Percentiles rank a stretch among this genome's conserved stretches.
These are phyloP conservation scores for Exserohilum rostratum DNA, from an alignment of 2,329 filamentous ascomycete species.

Conservation along the genomic window DNA sequence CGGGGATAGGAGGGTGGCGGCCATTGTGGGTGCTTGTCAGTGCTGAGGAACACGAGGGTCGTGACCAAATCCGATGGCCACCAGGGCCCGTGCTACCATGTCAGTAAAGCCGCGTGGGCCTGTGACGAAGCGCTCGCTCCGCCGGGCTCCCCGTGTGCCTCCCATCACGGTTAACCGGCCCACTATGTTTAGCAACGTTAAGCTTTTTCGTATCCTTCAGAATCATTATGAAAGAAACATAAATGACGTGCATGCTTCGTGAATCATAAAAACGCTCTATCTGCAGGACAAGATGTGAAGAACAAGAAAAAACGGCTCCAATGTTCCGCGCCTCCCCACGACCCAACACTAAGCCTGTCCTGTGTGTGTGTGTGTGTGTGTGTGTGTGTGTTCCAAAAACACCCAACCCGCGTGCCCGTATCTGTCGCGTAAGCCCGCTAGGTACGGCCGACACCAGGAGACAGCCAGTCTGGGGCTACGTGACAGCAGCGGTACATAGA, in stretches of 20 bases:
- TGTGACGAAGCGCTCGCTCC: slow-evolving; percentile 6
- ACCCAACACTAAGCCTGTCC: not conserved
- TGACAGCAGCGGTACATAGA: no score
- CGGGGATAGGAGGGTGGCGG: no score
- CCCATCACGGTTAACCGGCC: not conserved
- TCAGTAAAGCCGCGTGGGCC: slow-evolving; percentile 4
- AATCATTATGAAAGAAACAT: not conserved
- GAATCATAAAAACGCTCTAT: not conserved
- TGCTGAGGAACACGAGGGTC: slow-evolving; percentile 1
- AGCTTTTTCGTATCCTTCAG: not conserved
- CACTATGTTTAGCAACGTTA: not conserved
- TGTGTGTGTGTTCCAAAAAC: no score
- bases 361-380: no score
- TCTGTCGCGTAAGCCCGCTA: not conserved
- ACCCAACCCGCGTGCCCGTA: not conserved
- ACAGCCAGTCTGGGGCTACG: not conserved
- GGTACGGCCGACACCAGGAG: not conserved
- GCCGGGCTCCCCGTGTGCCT: not conserved
- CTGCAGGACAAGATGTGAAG: not conserved
- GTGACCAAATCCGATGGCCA: no score
- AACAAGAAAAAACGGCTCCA: not conserved
- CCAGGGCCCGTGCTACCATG: not conserved
- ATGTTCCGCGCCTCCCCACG: not conserved
- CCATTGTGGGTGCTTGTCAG: no score
- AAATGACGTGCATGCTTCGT: not conserved